Base-by-base conservation (phyloP, 345 rosid genomes). In the Ceriops decandra region DNA sequence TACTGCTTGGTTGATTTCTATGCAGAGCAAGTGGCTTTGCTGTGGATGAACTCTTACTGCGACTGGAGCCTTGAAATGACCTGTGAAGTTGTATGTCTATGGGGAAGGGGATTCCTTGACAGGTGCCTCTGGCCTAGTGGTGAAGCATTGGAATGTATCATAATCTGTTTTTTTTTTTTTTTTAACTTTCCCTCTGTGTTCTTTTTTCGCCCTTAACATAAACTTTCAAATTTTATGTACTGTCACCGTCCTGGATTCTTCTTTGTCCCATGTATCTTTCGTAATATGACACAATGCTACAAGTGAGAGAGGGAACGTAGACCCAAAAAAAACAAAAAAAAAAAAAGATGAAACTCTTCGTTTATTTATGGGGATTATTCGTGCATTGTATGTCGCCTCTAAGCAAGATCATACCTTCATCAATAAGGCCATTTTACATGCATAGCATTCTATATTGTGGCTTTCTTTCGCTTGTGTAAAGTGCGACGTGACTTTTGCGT, bases 21-120 rank as follows among this genome's bases (percentile, higher is more conserved):
- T 68, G 51, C 59, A 68, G 72, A 59, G 64, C 57, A 68, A 52
- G 13, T 68, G 72, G 72, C 72, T 59, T 20, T 68, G 65, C 65
- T 51, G 72, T 47, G 24, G 58, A 47, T 67, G 70, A 67, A 35
- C 35, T 11, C 16, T 8, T 19, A 10, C 5, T 38, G 49, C 52
- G 19, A 20, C 6, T 15, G 21, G 59, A 6, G 31, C 49, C 69
- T 17, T 21, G 22, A 53, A 31, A 17, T 47, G 67, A 63, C 35
- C 33, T 20, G 26, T 63, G 56, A 63, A 66, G 58, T 7, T 2
- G 20, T 66, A 26, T 56, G 30, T 22, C 28, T 10, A 0, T 22
- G 47, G 30, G 32, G 38, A 52, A 28, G 4, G 35, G 36, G 24
- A 53, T 46, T 63, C 52, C 53, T 46, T 33, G n/a, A 20, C 19